Base-by-base conservation (phyloP, 345 rosid species). In the Syzygium oleosum region DNA sequence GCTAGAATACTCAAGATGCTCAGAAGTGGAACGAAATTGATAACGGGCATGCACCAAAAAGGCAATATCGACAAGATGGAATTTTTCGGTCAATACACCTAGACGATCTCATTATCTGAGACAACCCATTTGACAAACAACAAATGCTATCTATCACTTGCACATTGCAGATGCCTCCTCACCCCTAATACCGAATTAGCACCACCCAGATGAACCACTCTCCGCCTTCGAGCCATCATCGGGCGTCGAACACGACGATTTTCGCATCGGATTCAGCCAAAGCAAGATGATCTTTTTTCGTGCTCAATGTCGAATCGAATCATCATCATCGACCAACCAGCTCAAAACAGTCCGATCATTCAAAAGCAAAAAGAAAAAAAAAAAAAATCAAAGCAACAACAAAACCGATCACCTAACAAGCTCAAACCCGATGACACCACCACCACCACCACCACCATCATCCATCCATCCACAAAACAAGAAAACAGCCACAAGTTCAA, bases 321-420 rank as follows among this genome's bases (percentile, higher is more conserved):
- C 88, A 52, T 49, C 78, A 85, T 46, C 78, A 85, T 84, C 85
- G 23, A 55, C 31, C 52, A 85, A 85, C 22, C 41, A 22, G 43
- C 59, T 49, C 52, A 34, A 85, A 85, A 6, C 68, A 58, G 34
- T 55, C 87, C 78, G 78, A 52, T 52, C 84, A 34, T 31, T 41
- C 51, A 22, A 11, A 2, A 27, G 7, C 13, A 13, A 13, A 51
- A 12, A 10, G 12, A 78, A 25, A 53, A 58, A 8, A 17, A 9
- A 51, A 22, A 34, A 31, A 85, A 19, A 29, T 86, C 22, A 68
- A 85, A 34, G 80, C 34, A 80, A 56, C 38, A 21, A 34, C 87
- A 13, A 86, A 92, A 87, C 88, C 90, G 91, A 93, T 91, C 88
- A 89, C 90, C 89, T 53, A 90, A 85, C 61, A 53, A 90, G 51